Evolutionary conservation across 2,329 filamentous ascomycete genomes (phyloP), one percentile per base, ranked within the genome.

Genomic region (Nigrospora oryzae): DNA sequence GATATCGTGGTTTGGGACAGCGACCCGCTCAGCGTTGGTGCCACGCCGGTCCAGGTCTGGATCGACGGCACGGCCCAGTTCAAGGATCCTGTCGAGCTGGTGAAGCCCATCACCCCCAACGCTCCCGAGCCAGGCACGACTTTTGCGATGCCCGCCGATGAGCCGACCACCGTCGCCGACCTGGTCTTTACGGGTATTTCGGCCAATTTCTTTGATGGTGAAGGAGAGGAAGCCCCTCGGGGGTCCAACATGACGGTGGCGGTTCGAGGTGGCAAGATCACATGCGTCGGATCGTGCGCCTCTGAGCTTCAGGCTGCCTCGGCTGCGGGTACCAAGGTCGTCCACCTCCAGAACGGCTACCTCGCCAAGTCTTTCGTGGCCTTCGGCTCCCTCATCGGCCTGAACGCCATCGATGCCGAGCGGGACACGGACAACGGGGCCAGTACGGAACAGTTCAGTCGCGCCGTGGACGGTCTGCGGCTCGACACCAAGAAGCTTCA

Each of bases 1-100:
- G 79, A 83, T 47, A 54, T 83, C 30, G 78, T 74, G 11, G 69
- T 81, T 10, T 83, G 79, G 79, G 77, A 83, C 51, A 77, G 73
- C 36, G 77, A 83, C 48, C 79, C 79, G 30, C 62, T 83, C 2
- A 76, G 74, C 36, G 70, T 80, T 0, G 79, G 79, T 1, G 78
- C 79, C 1, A 63, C 75, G 0, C 78, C 79, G 0, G 67, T 76
- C 0, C 78, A 83, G 58, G 75, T 83, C 2, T 83, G 77, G 74
- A 82, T 83, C 46, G 79, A 83, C 45, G 79, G 79, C 4, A 72
- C 65, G 10, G 65, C 73, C 2, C 81, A 84, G 53, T 78, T 74
- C 47, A 65, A 78, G 32, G 60, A 70, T 11, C 75, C 76, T 0
- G 57, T 81, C 11, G 70, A 76, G 60, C 64, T 83, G 10, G 54